A percentile compares a stretch with the other conserved stretches of the same genome.
These are phyloP conservation scores for Umbellularia californica DNA, from an alignment of 164 flowering plant genomes.

Conservation along the genomic window DNA sequence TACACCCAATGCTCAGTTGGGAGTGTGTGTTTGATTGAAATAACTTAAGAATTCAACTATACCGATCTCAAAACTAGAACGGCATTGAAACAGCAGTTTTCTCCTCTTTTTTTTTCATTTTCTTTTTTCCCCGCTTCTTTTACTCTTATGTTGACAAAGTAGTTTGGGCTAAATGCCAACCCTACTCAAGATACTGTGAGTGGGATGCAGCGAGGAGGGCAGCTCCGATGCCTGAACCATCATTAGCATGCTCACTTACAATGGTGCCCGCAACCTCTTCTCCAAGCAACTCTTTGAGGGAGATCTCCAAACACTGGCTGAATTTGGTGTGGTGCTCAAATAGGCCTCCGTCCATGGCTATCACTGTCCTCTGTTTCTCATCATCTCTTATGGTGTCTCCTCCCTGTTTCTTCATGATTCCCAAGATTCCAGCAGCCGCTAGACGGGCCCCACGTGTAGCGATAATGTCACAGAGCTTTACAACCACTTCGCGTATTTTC, in stretches of 20 bases:
- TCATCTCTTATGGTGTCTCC: conserved; percentile 53
- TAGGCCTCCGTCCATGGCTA: conserved; percentile 87
- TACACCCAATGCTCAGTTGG: background rate
- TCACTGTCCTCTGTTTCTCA: conserved; percentile 55
- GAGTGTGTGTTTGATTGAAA: background rate
- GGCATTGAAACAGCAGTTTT: background rate
- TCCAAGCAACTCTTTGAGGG: conserved; percentile 71
- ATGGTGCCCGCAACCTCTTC: conserved; percentile 41
- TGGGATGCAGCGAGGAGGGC: conserved; percentile 94
- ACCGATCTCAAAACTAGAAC: background rate
- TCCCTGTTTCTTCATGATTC: conserved; percentile 84
- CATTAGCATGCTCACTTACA: conserved; percentile 57
- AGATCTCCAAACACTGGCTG: conserved; percentile 51
- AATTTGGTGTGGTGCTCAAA: conserved; percentile 80
- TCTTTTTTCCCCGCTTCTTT: too few relatives aligned
- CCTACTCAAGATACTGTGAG: conserved; percentile 52
- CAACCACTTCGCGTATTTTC: conserved; percentile 65
- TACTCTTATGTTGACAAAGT: background rate
- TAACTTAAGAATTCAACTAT: background rate
- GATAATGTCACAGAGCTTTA: conserved; percentile 73
- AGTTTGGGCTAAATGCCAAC: background rate
- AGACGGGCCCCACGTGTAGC: conserved; percentile 85
- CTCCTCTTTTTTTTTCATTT: too few relatives aligned
- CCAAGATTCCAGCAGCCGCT: conserved; percentile 88
- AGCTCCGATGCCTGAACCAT: conserved; percentile 95